phyloP scores from a whole-genome alignment of 495 filamentous ascomycete genomes.

The Aspergillus mulundensis region DNA sequence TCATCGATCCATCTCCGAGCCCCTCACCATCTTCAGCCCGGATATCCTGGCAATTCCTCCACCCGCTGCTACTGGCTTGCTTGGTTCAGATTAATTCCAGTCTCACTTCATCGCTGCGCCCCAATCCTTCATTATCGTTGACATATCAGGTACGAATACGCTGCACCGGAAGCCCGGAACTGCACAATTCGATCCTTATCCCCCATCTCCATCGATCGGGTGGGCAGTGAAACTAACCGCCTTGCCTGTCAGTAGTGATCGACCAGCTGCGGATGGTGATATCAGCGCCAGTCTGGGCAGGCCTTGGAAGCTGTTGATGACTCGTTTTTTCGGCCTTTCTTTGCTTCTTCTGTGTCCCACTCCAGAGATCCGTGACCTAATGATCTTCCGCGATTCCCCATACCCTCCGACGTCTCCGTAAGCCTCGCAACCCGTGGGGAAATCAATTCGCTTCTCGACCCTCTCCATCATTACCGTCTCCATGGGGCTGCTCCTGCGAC shows the following conservation, averaged over 20 bases:
- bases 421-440: constrained; percentile 27
- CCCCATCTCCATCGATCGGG: constrained; percentile 1
- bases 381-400: constrained; percentile 27
- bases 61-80: not conserved
- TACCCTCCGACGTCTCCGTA: constrained; percentile 31
- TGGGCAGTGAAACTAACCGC: not conserved
- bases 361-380: constrained; percentile 24
- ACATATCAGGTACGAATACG: not conserved
- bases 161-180: not conserved
- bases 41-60: not conserved
- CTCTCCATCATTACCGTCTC: constrained; percentile 14
- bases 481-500: constrained; percentile 18
- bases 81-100: not conserved
- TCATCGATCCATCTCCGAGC: not conserved
- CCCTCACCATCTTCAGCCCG: not conserved
- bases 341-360: constrained; percentile 5
- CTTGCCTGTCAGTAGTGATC: not conserved
- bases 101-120: not conserved
- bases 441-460: constrained; percentile 12
- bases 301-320: not conserved
- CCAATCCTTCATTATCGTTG: not conserved
- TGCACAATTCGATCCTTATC: not conserved
- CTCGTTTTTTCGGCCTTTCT: not conserved
- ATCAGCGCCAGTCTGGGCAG: not conserved
- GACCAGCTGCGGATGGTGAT: constrained; percentile 1